These are phyloP conservation scores for Phylloporus arenicola DNA, from an alignment of 768 basidiomycete species.

Conservation along the genomic window DNA sequence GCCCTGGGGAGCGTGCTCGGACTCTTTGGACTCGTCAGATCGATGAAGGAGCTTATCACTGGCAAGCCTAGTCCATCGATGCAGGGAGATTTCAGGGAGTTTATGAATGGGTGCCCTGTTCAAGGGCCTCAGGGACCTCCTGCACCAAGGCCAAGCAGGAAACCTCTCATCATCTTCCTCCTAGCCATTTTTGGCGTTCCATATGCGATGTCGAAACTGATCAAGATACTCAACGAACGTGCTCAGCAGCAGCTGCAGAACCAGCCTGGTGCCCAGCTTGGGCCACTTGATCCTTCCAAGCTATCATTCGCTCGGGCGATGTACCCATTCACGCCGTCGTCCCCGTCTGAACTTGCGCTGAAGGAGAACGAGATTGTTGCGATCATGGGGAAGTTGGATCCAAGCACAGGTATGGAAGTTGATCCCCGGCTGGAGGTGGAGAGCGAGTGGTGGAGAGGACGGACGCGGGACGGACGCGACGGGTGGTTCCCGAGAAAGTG, in stretches of 20 bases:
- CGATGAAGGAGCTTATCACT: conserved; percentile 65
- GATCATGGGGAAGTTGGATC: conserved; percentile 76
- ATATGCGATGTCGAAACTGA: conserved; percentile 87
- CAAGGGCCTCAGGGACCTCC: conserved; percentile 39
- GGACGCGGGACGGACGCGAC: conserved; percentile 84
- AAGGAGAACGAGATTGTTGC: conserved; percentile 92
- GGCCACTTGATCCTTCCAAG: conserved; percentile 70
- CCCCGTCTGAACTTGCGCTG: conserved; percentile 72
- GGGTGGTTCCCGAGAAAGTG: conserved; percentile 95
- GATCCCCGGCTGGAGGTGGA: conserved; percentile 56
- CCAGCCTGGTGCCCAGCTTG: conserved; percentile 31
- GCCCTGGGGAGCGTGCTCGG: conserved; percentile 94
- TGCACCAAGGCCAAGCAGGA: conserved; percentile 67
- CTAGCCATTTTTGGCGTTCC: conserved; percentile 91
- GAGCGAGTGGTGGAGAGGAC: conserved; percentile 92
- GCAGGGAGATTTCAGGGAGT: conserved; percentile 69
- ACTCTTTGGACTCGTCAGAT: conserved; percentile 82
- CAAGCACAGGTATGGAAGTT: conserved; percentile 59
- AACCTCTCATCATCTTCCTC: conserved; percentile 90
- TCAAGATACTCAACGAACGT: conserved; percentile 55
- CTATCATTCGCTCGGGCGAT: conserved; percentile 81
- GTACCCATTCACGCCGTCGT: conserved; percentile 71
- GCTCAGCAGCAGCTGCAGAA: conserved; percentile 38
- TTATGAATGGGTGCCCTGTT: conserved; percentile 60
- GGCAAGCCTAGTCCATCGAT: conserved; percentile 43